Base-by-base conservation (phyloP, 2,329 filamentous ascomycete species). In the Aurifilum marmelostoma region DNA sequence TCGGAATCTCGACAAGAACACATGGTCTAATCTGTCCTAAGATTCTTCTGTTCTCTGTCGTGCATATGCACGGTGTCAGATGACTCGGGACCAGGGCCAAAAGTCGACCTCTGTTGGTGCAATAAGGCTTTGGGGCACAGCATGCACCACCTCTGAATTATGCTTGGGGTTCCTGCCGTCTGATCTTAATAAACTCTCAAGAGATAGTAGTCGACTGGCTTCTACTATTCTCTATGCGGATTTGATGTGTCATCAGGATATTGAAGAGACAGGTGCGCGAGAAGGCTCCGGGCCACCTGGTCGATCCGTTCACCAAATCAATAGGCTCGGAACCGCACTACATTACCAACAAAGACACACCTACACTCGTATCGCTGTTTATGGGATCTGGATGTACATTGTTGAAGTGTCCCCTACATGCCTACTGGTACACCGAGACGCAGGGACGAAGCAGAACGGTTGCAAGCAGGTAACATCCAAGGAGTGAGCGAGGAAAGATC, bases 51-150 rank as follows among this genome's bases (percentile, higher is more conserved):
- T n/a, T n/a, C 9, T 11, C 56, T 59, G 32, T 24, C 56, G 32
- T 59, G 32, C 56, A 37, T 37, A 59, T 59, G 56, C 32, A 59
- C 32, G 1, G 8, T n/a, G 56, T 59, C 56, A 59, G 56, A 59
- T n/a, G 56, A 59, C 32, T 29, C 37, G 16, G 56, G 11, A 29
- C 1, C 6, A 5, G 29, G n/a, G 21, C 11, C 18, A 7, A 34
- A 32, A 34, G 16, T 59, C 56, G 37, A 37, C 24, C 32, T 59
- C 8, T 37, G 56, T 37, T n/a, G 43, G 1, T 32, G 32, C 18
- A 59, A 37, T 59, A 59, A 59, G 56, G 56, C 56, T 59, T 8
- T 8, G 52, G 56, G 2, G 21, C 32, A 34, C 9, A 7, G 2
- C 9, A 37, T n/a, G 21, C 18, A 12, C 56, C 29, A 59, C 32